Base-by-base conservation (phyloP, 1,284 basidiomycete species). In the Agroathelia rolfsii region DNA sequence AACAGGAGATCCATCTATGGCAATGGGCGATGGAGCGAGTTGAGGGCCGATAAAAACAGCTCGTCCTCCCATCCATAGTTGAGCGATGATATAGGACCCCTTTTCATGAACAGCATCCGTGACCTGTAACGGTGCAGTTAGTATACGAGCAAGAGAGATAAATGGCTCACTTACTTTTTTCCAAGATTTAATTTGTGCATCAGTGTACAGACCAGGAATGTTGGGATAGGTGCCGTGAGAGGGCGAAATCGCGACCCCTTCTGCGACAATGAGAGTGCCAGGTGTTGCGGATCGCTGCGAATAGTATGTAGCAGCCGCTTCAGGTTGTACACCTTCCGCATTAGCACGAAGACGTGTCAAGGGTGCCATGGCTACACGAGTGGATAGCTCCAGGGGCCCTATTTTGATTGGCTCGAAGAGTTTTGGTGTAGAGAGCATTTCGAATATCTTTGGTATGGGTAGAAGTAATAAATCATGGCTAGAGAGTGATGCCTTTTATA, bases 1-100 rank as follows among this genome's bases (percentile, higher is more conserved):
- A 5, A 53, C 44, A 2, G 75, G 59, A 40, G 63, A 72, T 1
- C 48, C 42, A 0, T 66, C 57, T n/a, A n/a, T n/a, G n/a, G n/a
- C n/a, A n/a, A n/a, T n/a, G n/a, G n/a, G n/a, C n/a, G n/a, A n/a
- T n/a, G n/a, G n/a, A n/a, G n/a, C n/a, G n/a, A n/a, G n/a, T n/a
- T n/a, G n/a, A n/a, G n/a, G n/a, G n/a, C n/a, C n/a, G n/a, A n/a
- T n/a, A n/a, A n/a, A n/a, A n/a, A n/a, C 53, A 8, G 48, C 49
- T 1, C 58, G 47, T 6, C 58, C 61, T 26, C 59, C 40, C 0
- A 58, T 56, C 61, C 61, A 62, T 2, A 62, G 44, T 40, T 66
- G 62, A 5, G 45, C 5, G 41, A 48, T 58, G 36, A 64, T 55
- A 41, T 41, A 41, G 0, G 48, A 52, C 4, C 49, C 52, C 39